phyloP scores from a whole-genome alignment of 2,329 filamentous ascomycete species.

The Arthrocladium fulminans region DNA sequence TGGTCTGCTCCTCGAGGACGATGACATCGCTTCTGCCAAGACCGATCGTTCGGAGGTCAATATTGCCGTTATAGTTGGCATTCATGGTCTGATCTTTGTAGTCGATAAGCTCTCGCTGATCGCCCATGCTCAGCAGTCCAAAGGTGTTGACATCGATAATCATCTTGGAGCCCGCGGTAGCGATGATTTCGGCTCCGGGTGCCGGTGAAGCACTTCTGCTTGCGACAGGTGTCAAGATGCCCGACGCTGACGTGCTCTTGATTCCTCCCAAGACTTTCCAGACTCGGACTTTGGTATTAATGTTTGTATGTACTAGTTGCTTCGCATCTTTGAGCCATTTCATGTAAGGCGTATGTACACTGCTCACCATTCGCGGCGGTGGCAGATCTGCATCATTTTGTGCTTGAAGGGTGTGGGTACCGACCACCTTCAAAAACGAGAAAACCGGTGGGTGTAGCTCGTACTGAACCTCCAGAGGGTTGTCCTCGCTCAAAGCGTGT shows the following conservation, averaged over 20 bases:
- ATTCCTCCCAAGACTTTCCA: conserved; percentile 52
- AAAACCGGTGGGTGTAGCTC: conserved; percentile 81
- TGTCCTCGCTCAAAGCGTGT: conserved; percentile 58
- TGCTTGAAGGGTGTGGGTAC: conserved; percentile 49
- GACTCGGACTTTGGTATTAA: conserved; percentile 64
- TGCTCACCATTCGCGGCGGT: conserved; percentile 60
- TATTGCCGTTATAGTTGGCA: conserved; percentile 65
- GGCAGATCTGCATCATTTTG: conserved; percentile 53
- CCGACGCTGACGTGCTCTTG: conserved; percentile 35
- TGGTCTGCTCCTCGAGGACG: conserved; percentile 70
- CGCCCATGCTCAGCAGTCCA: conserved; percentile 51
- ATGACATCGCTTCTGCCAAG: conserved; percentile 66
- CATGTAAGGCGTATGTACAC: conserved; percentile 59
- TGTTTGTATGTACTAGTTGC: conserved; percentile 55
- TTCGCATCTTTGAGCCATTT: conserved; percentile 72
- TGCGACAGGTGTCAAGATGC: conserved; percentile 36
- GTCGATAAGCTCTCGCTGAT: conserved; percentile 54
- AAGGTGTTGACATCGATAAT: conserved; percentile 57
- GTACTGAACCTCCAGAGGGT: conserved; percentile 60
- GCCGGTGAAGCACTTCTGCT: conserved; percentile 37
- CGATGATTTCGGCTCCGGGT: conserved; percentile 34
- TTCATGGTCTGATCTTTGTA: conserved; percentile 63
- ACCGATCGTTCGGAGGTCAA: conserved; percentile 56
- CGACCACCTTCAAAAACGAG: conserved; percentile 69
- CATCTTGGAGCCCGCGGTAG: conserved; percentile 40